Evolutionary conservation across 2,329 filamentous ascomycete species (phyloP), one percentile per base, ranked within the genome.

Genomic region (Cryphonectria radicalis): DNA sequence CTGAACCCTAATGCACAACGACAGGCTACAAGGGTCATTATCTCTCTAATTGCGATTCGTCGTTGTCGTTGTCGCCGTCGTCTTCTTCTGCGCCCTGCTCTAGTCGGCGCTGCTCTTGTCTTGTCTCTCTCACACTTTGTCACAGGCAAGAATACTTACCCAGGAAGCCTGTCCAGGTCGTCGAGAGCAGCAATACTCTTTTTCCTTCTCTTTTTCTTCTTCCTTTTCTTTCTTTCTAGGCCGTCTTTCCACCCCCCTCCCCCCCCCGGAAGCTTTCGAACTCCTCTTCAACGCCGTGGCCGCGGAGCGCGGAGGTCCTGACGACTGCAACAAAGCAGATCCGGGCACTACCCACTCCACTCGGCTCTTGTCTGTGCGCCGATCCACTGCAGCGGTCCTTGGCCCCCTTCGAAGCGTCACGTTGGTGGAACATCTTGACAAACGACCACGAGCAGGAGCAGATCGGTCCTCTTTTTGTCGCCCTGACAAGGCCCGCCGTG

Each of bases 371-470:
- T 62, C 66, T 60, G 66, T 67, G 66, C 66, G n/a, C 55, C 55
- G 57, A 40, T 67, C 66, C 66, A 62, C 66, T 50, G 35, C 46
- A 40, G 43, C 55, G 55, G 57, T 40, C 53, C n/a, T 42, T 50
- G 46, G 17, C 25, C 40, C 55, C 55, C 40, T 43, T 37, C 66
- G 55, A 40, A 67, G 37, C 66, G 57, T 67, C 66, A 67, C 66
- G 66, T 62, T 67, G 66, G 66, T 67, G 66, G 66, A 43, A 67
- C 65, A 35, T 59, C n/a, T 59, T 8, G n/a, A 35, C 62, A n/a
- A 64, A 32, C 40, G 25, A 19, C 13, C 42, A 32, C 42, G 28
- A 65, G 42, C 63, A 65, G 40, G 62, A 64, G 62, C 62, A 43
- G 35, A 32, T 32, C 60, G 28, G 62, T 64, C 62, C 40, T 64